These are phyloP conservation scores for Alternaria viburni DNA, from an alignment of 2,329 filamentous ascomycete species.

Conservation along the genomic window DNA sequence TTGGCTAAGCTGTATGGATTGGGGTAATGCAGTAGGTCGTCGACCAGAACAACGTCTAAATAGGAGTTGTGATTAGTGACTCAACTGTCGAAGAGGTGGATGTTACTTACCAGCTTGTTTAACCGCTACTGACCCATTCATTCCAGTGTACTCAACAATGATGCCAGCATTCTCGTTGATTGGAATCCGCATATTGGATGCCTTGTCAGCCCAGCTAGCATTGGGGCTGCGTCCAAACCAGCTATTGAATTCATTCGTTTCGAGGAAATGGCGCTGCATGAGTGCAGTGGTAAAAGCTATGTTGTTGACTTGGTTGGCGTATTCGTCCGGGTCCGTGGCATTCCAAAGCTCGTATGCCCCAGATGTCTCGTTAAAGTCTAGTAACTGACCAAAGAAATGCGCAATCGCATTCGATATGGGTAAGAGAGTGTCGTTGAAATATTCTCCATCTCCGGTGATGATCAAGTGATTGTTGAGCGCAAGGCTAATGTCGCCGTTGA, in stretches of 20 bases:
- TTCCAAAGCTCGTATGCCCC: conserved; percentile 49
- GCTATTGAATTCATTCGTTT: conserved; percentile 64
- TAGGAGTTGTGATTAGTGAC: background rate
- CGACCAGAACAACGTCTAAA: conserved; percentile 68
- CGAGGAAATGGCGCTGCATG: conserved; percentile 62
- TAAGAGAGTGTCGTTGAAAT: conserved; percentile 62
- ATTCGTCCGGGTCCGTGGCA: conserved; percentile 76
- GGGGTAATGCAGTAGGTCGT: conserved; percentile 68
- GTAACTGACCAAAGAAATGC: conserved; percentile 65
- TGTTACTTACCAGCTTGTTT: conserved; percentile 63
- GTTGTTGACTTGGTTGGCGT: conserved; percentile 70
- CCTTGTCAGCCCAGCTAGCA: conserved; percentile 64
- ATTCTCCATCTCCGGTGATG: conserved; percentile 63
- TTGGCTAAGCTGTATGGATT: conserved; percentile 63
- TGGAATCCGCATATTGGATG: conserved; percentile 62
- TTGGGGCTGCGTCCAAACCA: conserved; percentile 63
- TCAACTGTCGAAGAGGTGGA: background rate
- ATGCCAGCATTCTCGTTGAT: conserved; percentile 62
- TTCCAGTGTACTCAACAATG: conserved; percentile 68
- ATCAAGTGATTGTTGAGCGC: conserved; percentile 67
- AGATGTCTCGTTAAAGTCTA: conserved; percentile 62
- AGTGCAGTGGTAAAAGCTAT: conserved; percentile 72
- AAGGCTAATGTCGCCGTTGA: conserved; percentile 73
- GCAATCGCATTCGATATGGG: conserved; percentile 70
- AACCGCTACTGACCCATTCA: conserved; percentile 70